Percentiles rank a stretch among this genome's conserved stretches.
Evolutionary conservation across 2,329 filamentous ascomycete genomes (phyloP).

Genomic region (Talaromyces verruculosus): DNA sequence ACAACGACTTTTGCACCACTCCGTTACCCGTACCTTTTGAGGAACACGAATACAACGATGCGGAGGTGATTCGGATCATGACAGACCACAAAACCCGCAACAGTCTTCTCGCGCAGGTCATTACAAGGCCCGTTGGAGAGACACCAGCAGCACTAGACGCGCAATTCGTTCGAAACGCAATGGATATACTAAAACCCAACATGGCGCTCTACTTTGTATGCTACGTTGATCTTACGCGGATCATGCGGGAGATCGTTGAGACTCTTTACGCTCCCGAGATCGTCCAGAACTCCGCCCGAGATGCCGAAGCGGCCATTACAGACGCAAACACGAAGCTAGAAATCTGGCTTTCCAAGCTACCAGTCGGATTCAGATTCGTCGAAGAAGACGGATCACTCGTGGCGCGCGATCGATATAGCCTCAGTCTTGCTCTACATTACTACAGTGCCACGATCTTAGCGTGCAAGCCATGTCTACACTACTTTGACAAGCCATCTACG

Average conservation of each 20-base stretch:
- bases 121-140: constrained; percentile 24
- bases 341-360: constrained; percentile 41
- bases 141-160: constrained; percentile 12
- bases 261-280: constrained; percentile 41
- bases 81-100: constrained; percentile 35
- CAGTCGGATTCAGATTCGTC: constrained; percentile 38
- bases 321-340: constrained; percentile 38
- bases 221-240: constrained; percentile 37
- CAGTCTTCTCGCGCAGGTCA: constrained; percentile 29
- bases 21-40: constrained; percentile 42
- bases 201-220: constrained; percentile 42
- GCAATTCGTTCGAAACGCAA: constrained; percentile 28
- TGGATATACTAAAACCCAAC: constrained; percentile 37
- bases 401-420: constrained; percentile 35
- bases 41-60: constrained; percentile 40
- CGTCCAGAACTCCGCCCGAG: constrained; percentile 36
- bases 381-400: constrained; percentile 27
- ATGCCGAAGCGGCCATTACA: constrained; percentile 39
- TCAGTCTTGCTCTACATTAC: constrained; percentile 42
- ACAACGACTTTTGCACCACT: constrained; percentile 43
- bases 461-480: constrained; percentile 46
- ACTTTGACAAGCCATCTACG: constrained; percentile 33
- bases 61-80: constrained; percentile 36
- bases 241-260: constrained; percentile 40
- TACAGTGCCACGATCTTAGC: constrained; percentile 47